A percentile compares a stretch with the other conserved stretches of the same genome.
Evolutionary conservation across 2,329 filamentous ascomycete genomes (phyloP).

Genomic region (Trichoderma breve): DNA sequence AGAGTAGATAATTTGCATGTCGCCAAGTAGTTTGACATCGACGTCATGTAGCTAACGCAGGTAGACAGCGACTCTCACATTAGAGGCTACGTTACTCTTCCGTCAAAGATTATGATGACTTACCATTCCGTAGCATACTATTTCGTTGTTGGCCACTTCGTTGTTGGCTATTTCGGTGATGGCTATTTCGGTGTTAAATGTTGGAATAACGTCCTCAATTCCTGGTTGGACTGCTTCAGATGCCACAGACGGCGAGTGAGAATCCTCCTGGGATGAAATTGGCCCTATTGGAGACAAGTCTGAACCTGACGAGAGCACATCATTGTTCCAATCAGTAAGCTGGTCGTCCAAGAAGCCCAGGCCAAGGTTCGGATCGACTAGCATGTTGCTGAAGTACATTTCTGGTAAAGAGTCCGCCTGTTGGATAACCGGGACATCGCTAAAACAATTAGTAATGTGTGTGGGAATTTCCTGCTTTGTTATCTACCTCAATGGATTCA

Average conservation of each 20-base stretch:
- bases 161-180: not conserved
- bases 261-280: not conserved
- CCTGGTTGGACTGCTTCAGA: not conserved
- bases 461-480: not conserved
- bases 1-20: not conserved
- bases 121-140: constrained; percentile 16
- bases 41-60: constrained; percentile 2
- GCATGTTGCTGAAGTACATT: not conserved
- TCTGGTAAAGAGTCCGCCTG: not conserved
- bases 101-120: not conserved
- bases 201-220: not conserved
- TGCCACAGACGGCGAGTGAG: not conserved
- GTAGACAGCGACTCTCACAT: not conserved
- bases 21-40: constrained; percentile 2
- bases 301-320: not conserved
- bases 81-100: not conserved
- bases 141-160: not conserved
- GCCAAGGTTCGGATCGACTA: not conserved
- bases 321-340: not conserved
- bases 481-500: not conserved
- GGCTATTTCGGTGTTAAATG: not conserved
- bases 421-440: not conserved
- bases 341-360: not conserved
- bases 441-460: not conserved
- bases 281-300: not conserved